Conservation (phyloP, 345 rosid species). For the Lenwebbia sp. region DNA sequence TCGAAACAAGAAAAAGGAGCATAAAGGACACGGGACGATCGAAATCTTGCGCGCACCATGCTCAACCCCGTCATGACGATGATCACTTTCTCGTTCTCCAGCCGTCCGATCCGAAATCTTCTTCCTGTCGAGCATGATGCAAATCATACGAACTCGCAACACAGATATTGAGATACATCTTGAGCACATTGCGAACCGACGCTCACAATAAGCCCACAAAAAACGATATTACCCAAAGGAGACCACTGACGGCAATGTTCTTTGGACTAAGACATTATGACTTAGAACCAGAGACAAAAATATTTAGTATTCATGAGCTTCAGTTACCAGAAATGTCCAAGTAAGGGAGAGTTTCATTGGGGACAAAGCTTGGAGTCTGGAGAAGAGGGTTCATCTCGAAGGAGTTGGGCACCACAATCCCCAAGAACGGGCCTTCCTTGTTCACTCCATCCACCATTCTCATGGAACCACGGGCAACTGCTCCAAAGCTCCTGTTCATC, state of each 20-base stretch:
- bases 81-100: constrained; percentile 32
- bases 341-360: constrained; percentile 23
- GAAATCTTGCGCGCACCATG: constrained; percentile 29
- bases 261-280: not conserved
- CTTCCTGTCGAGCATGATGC: constrained; percentile 24
- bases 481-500: constrained; percentile 10
- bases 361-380: constrained; percentile 29
- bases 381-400: constrained; percentile 83
- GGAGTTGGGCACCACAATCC: constrained; percentile 59
- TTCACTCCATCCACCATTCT: constrained; percentile 22
- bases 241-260: not conserved
- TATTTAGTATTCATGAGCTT: not conserved
- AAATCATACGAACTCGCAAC: not conserved
- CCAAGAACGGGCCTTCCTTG: constrained; percentile 44
- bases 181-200: not conserved
- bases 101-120: constrained; percentile 45
- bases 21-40: not conserved
- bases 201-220: not conserved
- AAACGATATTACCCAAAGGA: not conserved
- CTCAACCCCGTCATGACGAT: constrained; percentile 60
- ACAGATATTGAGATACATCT: not conserved
- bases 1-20: not conserved
- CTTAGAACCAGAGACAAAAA: not conserved
- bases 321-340: constrained; percentile 46
- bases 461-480: constrained; percentile 7